Conservation (phyloP, 352 stramenopile species). For the Globisporangium nagaii region DNA sequence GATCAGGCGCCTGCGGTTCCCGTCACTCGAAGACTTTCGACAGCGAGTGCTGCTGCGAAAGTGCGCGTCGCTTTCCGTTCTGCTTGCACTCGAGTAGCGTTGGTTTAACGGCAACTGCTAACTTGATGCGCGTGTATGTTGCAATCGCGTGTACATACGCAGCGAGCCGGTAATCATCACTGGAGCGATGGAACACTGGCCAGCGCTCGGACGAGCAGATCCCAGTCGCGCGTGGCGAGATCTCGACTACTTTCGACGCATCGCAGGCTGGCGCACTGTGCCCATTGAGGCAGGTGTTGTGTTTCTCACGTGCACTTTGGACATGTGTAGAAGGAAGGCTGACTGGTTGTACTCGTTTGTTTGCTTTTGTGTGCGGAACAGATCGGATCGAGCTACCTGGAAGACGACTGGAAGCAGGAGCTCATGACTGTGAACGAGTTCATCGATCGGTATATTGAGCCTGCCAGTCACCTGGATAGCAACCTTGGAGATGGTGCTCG, state of each 20-base stretch:
- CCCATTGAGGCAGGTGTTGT: conserved; percentile 59
- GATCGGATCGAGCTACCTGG: conserved; percentile 75
- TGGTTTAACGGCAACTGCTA: neutral
- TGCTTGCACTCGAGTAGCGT: neutral
- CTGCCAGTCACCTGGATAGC: too few relatives aligned
- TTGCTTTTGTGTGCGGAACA: conserved; percentile 7
- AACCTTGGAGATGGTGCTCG: too few relatives aligned
- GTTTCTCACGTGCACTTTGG: neutral
- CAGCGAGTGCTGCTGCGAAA: conserved; percentile 45
- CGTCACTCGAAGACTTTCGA: conserved; percentile 58
- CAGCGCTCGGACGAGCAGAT: conserved; percentile 44
- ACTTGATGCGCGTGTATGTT: neutral
- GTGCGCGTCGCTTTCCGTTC: conserved; percentile 11
- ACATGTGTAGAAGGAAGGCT: neutral
- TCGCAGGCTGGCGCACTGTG: conserved; percentile 72
- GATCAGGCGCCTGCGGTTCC: conserved; percentile 34
- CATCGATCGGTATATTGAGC: conserved; percentile 52
- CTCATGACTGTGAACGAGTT: conserved; percentile 83
- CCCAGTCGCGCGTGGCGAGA: conserved; percentile 43
- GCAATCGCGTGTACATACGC: neutral
- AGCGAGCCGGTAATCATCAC: conserved; percentile 74
- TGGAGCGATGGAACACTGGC: conserved; percentile 77
- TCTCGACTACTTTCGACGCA: conserved; percentile 59
- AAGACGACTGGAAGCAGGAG: conserved; percentile 72
- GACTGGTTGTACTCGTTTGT: neutral